Evolutionary conservation across 805 yeast species (phyloP), one percentile per base, ranked within the genome.

Genomic region (Hanseniaspora jakobsenii): DNA sequence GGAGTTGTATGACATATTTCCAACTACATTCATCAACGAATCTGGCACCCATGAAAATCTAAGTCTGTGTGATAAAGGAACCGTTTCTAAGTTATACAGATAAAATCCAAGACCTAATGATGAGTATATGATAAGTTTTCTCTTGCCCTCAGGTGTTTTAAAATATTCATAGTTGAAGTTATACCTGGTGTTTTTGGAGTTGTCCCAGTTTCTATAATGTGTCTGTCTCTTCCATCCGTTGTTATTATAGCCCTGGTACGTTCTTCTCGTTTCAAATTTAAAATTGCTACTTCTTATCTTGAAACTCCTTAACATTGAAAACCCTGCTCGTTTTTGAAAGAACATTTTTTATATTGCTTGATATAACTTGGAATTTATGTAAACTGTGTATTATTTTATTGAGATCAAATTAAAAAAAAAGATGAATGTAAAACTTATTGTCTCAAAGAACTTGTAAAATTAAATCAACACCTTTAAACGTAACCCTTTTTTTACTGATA

Each of bases 61-160:
- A 24, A 55, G 63, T 39, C 97, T 66, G 26, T 77, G 74, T 1
- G 94, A 77, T 21, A 79, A 78, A 1, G 95, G 95, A 0, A 94
- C 95, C 51, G 73, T 72, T 50, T 86, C 81, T 24, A 83, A 64
- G 51, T 78, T 69, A 24, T 78, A 67, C 23, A 67, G 64, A 57
- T 67, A 72, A 38, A 65, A 58, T 1, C 68, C 35, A 0, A 61
- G 58, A 8, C 65, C 52, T 0, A 60, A 59, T 16, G 63, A 70
- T 5, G 61, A 53, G 2, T 60, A 56, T 2, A 60, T 54, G 3
- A 60, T 66, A 1, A 62, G 49, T 36, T 60, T 55, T 32, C 61
- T 60, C 22, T 64, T 53, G 3, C 39, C 32, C n/a, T 28, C 12
- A 9, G 44, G 36, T 2, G 48, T 17, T 24, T 21, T 14, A 22